phyloP scores from a whole-genome alignment of 306 rosid species.

The Sesbania bispinosa region DNA sequence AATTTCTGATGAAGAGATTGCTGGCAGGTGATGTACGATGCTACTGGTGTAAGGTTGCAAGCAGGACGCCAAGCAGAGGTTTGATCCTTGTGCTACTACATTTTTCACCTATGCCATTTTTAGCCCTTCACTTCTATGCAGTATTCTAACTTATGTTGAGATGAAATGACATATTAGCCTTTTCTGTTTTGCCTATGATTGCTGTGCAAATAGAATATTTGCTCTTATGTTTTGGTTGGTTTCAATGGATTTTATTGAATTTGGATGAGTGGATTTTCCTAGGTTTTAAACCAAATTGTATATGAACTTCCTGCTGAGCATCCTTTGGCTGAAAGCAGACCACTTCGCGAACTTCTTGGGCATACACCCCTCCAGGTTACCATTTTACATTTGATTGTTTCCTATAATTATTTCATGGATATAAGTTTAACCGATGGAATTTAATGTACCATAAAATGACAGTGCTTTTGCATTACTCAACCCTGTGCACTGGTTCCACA shows the following conservation, averaged over 20 bases:
- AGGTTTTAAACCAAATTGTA: slow-evolving; percentile 86
- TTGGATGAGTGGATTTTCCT: slow-evolving; percentile 9
- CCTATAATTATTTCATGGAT: neutral
- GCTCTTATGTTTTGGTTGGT: neutral
- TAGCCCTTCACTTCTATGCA: slow-evolving; percentile 2
- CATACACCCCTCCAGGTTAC: slow-evolving; percentile 88
- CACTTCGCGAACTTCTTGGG: slow-evolving; percentile 87
- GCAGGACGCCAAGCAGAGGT: slow-evolving; percentile 99
- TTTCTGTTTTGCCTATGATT: neutral
- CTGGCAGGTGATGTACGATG: slow-evolving; percentile 93
- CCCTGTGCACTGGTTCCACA: neutral
- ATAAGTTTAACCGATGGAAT: neutral
- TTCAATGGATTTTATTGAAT: slow-evolving; percentile 17
- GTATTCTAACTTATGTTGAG: neutral
- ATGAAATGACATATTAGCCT: too few species aligned
- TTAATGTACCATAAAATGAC: neutral
- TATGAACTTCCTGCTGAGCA: slow-evolving; percentile 90
- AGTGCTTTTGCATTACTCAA: neutral
- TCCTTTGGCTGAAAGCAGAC: slow-evolving; percentile 84
- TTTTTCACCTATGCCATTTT: neutral
- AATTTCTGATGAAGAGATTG: slow-evolving; percentile 34
- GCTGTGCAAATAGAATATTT: neutral
- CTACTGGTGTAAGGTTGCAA: slow-evolving; percentile 91
- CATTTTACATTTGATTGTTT: slow-evolving; percentile 11
- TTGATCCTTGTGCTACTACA: slow-evolving; percentile 11